Base-by-base conservation (phyloP, 1,139 yeast species). In the Geotrichum klebahnii region DNA sequence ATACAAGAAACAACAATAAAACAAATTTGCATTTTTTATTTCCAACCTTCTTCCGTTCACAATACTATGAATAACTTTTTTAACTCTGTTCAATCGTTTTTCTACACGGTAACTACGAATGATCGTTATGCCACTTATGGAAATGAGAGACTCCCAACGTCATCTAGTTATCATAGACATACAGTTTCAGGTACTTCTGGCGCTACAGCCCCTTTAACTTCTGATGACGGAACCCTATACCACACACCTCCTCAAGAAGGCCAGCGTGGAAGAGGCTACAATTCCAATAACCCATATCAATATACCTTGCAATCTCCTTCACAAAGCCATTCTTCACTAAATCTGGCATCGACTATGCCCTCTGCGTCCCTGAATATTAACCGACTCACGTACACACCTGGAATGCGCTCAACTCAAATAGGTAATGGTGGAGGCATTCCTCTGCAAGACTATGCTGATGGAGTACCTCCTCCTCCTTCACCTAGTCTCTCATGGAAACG, bases 401-500 rank as follows among this genome's bases (percentile, higher is more conserved):
- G 73, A 16, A 60, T 67, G 61, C 61, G 72, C 31, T 64, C 70
- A 8, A 53, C 60, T 39, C 71, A 67, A 57, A 50, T 62, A 20
- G 66, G 67, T 6, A 63, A 65, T 51, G 72, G 57, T 60, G 67
- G 60, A 57, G 61, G 42, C 63, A 70, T 78, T 61, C 76, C 76
- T 56, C 66, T 78, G 61, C 73, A 72, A 57, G 79, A 78, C 54
- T 76, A 74, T 55, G 67, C 69, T 38, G 60, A 58, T 34, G 73
- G 72, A 16, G 78, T 74, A 54, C 85, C 88, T 17, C 86, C 89
- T 5, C 77, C 85, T 49, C 92, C 94, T 6, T 75, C 87, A 9
- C 75, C 85, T 17, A 76, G 76, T 51, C 77, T 84, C 14, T 75
- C 88, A 53, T 85, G 94, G 95, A 79, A 77, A 55, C 74, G 89